Evolutionary conservation across 495 filamentous ascomycete species (phyloP).

Genomic region (Cudoniella acicularis): DNA sequence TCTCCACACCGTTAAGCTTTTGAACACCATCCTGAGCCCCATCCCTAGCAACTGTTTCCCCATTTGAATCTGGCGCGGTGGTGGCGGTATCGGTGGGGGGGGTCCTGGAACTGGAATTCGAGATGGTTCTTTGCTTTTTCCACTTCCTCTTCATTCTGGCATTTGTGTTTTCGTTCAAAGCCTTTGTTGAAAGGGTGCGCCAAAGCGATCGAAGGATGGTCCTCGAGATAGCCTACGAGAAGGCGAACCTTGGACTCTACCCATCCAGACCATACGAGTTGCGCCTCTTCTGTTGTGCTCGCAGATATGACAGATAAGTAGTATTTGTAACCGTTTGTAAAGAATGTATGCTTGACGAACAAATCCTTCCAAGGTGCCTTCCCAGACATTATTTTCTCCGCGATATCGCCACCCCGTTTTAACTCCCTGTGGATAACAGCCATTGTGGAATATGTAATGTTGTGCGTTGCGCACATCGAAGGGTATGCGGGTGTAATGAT

Average conservation of each 20-base stretch:
- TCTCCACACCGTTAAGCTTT: constrained; percentile 33
- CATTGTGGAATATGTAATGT: constrained; percentile 83
- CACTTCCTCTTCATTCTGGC: constrained; percentile 66
- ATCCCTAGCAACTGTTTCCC: neutral
- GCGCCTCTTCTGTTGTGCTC: constrained; percentile 78
- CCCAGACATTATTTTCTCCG: constrained; percentile 74
- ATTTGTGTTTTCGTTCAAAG: constrained; percentile 75
- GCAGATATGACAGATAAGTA: constrained; percentile 88
- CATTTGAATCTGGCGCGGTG: constrained; percentile 24
- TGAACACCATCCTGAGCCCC: constrained; percentile 32
- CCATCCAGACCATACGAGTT: constrained; percentile 82
- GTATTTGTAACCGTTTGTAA: constrained; percentile 88
- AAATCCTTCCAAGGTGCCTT: constrained; percentile 80
- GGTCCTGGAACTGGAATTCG: constrained; percentile 53
- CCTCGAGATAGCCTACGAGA: constrained; percentile 76
- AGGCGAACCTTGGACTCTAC: constrained; percentile 90
- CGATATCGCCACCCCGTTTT: constrained; percentile 68
- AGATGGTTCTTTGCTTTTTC: constrained; percentile 65
- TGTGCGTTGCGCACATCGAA: constrained; percentile 95
- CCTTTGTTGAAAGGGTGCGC: constrained; percentile 92
- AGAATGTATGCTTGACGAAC: constrained; percentile 85
- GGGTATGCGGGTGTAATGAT: constrained; percentile 96
- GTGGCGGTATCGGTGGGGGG: constrained; percentile 54
- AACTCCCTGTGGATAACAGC: constrained; percentile 78
- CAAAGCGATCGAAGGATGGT: constrained; percentile 66